Evolutionary conservation across 2,329 filamentous ascomycete species (phyloP), one percentile per base, ranked within the genome.

Genomic region (Helotiales sp.): DNA sequence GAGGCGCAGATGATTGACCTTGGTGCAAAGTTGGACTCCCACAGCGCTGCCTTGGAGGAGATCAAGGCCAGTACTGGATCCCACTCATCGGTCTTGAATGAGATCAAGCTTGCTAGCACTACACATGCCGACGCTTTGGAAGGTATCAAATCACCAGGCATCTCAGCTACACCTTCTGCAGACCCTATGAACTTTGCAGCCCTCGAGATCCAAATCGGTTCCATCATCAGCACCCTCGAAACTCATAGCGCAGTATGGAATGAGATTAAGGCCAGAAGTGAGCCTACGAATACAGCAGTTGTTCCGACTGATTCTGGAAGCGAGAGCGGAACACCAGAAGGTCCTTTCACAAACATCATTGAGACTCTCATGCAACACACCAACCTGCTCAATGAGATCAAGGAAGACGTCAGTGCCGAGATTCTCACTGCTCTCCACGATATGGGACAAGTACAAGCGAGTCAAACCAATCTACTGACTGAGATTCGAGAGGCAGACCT

Each of bases 391-490:
- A 70, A 60, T 15, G 76, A 77, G 61, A 70, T 77, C 54, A 76
- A 75, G 61, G 74, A 76, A n/a, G 73, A 77, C 63, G 70, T 77
- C 15, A 69, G 67, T 24, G 75, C 75, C 11, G 75, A 77, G 43
- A 76, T 77, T 8, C 64, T 77, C 13, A 76, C 74, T n/a, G 66
- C 73, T 15, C 65, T 77, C 2, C 73, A 76, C 57, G 71, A 73
- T 32, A 45, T 73, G 26, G 70, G 64, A 6, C 71, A 75, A 34
- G 52, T 64, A 4, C 70, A 73, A 40, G 65, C 70, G 10, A 63
- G 63, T 11, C 71, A 74, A 30, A 60, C 61, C n/a, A 66, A 67
- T 24, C 40, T 71, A 7, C 69, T 77, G 3, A 45, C 63, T 13
- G 74, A 75, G 37, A 70, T 77, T 6, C 63, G 69, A 55, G 73